Base-by-base conservation (phyloP, 805 yeast species). In the Wickerhamiella shivajii region DNA sequence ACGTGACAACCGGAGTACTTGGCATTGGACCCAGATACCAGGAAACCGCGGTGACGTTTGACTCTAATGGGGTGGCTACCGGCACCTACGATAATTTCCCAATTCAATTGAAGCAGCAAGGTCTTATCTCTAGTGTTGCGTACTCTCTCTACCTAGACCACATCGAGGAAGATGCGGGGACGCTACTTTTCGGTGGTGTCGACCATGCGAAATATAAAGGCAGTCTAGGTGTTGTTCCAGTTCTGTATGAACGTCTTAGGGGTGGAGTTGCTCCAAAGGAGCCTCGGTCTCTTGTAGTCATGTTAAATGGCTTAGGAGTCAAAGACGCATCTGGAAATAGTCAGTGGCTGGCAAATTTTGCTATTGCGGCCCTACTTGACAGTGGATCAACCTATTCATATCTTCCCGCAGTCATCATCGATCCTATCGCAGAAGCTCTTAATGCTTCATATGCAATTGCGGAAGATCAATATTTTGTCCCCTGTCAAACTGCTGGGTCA, bases 1-100 rank as follows among this genome's bases (percentile, higher is more conserved):
- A 71, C 41, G 73, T 90, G 3, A 55, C 70, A 7, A 55, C 63
- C 41, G 87, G 92, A 33, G 58, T 59, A 16, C 43, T 57, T 43
- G 63, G 63, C 5, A 51, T 58, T 15, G 62, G 62, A 6, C 45
- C 51, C 27, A 35, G 40, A 6, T 40, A 46, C 14, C 44, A 46
- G 23, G 63, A 59, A 46, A 44, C 45, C 19, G 44, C 34, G 71
- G 23, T 25, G n/a, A 29, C 39, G 10, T 42, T 49, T 26, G 34
- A 40, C 7, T 38, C 45, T 9, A 42, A 45, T 23, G 62, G 58
- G 45, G 50, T 60, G 23, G 24, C 31, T 17, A 37, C 44, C 6
- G 49, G 50, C 8, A 20, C 33, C 11, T 55, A 52, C 40, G 22
- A 14, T 11, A 57, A 57, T 27, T 26, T 57, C 11, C 61, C 67